Evolutionary conservation across 31 red algal species (phyloP).

Genomic region (Bonnemaisonia californica): DNA sequence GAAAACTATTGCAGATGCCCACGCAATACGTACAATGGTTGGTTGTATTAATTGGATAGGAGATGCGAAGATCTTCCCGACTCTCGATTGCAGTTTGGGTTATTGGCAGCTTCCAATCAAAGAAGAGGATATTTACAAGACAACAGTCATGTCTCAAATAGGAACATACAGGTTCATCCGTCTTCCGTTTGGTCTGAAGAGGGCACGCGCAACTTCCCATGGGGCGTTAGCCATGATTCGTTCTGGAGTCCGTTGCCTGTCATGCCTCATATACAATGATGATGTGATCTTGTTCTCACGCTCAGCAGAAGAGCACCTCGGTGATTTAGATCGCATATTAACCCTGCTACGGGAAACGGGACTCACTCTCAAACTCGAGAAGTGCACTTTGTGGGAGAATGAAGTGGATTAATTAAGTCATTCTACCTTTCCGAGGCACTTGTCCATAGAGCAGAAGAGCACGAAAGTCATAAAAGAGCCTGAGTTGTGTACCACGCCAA

Average conservation of each 20-base stretch:
- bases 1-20: too few species aligned
- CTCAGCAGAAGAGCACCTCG: constrained; percentile 16
- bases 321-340: constrained; percentile 5
- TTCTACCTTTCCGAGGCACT: background rate
- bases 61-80: constrained; percentile 33
- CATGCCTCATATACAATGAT: constrained; percentile 40
- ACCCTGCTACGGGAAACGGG: background rate
- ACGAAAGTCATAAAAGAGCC: background rate
- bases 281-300: constrained; percentile 52
- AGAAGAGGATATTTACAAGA: constrained; percentile 21
- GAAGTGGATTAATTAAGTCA: background rate
- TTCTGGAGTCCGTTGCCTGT: constrained; percentile 1
- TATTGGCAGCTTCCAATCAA: constrained; percentile 54
- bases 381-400: background rate
- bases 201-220: constrained; percentile 54
- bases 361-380: background rate
- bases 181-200: constrained; percentile 45
- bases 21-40: too few species aligned
- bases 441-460: background rate
- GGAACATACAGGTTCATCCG: constrained; percentile 39
- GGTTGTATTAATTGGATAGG: constrained; percentile 55
- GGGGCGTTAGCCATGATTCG: constrained; percentile 35
- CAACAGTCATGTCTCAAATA: constrained; percentile 43
- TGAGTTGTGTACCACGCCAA: background rate
- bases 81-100: constrained; percentile 37